phyloP scores from a whole-genome alignment of 306 rosid genomes.

The Trichosanthes truncata region DNA sequence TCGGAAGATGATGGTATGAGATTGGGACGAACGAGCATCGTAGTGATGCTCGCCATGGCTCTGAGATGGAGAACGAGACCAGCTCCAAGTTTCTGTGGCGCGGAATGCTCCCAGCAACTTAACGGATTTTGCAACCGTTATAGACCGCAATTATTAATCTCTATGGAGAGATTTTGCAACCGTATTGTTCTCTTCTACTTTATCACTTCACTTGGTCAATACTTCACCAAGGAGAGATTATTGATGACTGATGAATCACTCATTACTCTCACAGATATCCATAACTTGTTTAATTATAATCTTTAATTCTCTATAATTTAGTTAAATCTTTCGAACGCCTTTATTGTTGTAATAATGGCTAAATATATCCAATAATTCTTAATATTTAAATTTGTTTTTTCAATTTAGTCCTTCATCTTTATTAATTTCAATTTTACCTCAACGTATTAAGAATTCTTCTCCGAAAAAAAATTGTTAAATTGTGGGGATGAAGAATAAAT shows the following conservation, averaged over 20 bases:
- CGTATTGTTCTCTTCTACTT: neutral
- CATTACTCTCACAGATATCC: neutral
- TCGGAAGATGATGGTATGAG: slow-evolving; percentile 16
- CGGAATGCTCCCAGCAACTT: slow-evolving; percentile 10
- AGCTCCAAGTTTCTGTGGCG: slow-evolving; percentile 30
- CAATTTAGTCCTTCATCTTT: too few species aligned
- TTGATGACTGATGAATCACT: neutral
- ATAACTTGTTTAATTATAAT: too few species aligned
- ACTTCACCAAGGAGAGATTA: neutral
- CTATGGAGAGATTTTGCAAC: slow-evolving; percentile 21
- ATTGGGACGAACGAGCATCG: slow-evolving; percentile 20
- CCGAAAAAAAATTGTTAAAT: too few species aligned
- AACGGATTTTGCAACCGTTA: slow-evolving; percentile 25
- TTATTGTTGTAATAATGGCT: too few species aligned
- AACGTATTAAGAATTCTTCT: too few species aligned
- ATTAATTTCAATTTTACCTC: too few species aligned
- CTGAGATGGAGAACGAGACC: neutral
- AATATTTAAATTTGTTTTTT: too few species aligned
- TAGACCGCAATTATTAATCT: slow-evolving; percentile 15
- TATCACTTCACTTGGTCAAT: neutral
- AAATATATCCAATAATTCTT: too few species aligned
- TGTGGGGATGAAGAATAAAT: too few species aligned
- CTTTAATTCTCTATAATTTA: too few species aligned
- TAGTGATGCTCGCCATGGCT: slow-evolving; percentile 45
- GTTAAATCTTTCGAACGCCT: too few species aligned